Conservation (phyloP, 768 basidiomycete species). For the Calocera cornea region DNA sequence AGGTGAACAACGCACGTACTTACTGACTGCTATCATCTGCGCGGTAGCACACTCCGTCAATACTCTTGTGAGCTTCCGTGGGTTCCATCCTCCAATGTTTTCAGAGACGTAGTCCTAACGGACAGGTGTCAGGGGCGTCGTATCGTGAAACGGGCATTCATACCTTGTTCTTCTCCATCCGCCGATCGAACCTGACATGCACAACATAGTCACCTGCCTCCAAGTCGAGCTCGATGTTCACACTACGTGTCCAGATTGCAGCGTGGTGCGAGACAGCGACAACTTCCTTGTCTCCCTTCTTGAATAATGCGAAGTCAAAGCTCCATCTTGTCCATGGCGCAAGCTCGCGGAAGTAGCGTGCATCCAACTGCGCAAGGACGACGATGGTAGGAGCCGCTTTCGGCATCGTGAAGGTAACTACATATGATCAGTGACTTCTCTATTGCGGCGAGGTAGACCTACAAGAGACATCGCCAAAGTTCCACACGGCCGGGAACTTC, state of each 20-base stretch:
- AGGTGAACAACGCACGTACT: not conserved
- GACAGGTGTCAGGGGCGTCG: not conserved
- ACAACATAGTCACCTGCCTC: conserved; percentile 25
- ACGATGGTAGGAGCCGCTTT: conserved; percentile 33
- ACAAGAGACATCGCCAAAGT: conserved; percentile 44
- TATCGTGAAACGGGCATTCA: not conserved
- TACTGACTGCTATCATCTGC: not conserved
- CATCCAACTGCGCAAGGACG: conserved; percentile 40
- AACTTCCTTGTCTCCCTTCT: conserved; percentile 29
- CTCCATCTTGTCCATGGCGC: conserved; percentile 33
- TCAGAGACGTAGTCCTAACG: not conserved
- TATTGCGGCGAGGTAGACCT: conserved; percentile 14
- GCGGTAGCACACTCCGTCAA: not conserved
- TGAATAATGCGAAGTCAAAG: conserved; percentile 40
- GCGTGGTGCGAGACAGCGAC: conserved; percentile 16
- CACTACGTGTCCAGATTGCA: conserved; percentile 18
- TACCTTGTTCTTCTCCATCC: conserved; percentile 2
- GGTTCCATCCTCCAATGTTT: not conserved
- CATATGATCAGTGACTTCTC: not conserved
- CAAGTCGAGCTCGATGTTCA: conserved; percentile 16
- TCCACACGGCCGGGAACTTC: conserved; percentile 37
- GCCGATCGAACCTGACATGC: conserved; percentile 15
- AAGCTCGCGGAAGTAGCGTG: conserved; percentile 38
- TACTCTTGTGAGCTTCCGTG: not conserved
- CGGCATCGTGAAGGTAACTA: conserved; percentile 37